Conservation (phyloP, 2,329 filamentous ascomycete genomes). For the Eurotiales sp. region DNA sequence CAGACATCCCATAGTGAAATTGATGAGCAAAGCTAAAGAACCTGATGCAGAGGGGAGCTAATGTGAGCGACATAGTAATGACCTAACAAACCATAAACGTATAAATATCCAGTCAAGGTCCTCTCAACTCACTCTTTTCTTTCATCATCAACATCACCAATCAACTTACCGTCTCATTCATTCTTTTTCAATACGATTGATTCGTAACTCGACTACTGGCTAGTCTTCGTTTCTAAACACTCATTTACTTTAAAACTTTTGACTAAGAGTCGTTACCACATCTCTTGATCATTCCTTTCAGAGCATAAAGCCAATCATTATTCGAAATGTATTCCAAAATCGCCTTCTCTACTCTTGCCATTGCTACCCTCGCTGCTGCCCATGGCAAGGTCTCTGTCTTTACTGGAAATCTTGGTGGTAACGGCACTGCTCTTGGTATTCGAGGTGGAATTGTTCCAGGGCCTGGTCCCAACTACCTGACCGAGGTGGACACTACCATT, state of each 20-base stretch:
- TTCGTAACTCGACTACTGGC: neutral
- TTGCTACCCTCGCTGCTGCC: constrained; percentile 4
- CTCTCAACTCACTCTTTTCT: neutral
- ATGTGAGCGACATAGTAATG: no score
- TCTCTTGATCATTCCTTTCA: neutral
- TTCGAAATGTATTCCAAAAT: constrained; percentile 5
- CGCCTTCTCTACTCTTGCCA: neutral
- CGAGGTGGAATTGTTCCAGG: constrained; percentile 9
- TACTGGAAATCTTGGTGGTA: constrained; percentile 11
- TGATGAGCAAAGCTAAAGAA: no score
- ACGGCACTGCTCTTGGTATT: constrained; percentile 13
- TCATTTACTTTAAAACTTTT: neutral
- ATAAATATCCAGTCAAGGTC: neutral
- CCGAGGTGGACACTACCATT: constrained; percentile 13
- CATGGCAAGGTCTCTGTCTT: constrained; percentile 14
- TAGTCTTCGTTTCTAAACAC: neutral
- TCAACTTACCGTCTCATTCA: neutral
- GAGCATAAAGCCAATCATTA: neutral
- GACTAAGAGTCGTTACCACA: neutral
- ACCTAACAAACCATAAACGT: neutral
- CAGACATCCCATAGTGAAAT: no score
- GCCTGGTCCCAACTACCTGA: constrained; percentile 7
- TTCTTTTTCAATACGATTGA: neutral
- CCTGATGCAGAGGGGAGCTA: no score
- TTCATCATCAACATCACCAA: neutral